phyloP scores from a whole-genome alignment of 441 rosid species.

The Mallotus japonicus region DNA sequence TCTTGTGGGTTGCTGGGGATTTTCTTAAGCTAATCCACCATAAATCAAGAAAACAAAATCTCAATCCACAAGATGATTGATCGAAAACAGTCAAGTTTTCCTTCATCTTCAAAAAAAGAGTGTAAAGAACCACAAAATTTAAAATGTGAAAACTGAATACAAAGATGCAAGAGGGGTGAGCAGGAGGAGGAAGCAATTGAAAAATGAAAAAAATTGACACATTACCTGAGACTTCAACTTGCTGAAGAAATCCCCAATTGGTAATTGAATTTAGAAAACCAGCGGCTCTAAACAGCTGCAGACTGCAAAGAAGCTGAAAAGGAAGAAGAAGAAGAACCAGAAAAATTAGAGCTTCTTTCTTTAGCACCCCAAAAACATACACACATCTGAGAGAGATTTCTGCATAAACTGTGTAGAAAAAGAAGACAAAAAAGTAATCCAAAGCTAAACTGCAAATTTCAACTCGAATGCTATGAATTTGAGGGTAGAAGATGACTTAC shows the following conservation, averaged over 20 bases:
- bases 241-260: constrained; percentile 11
- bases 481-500: constrained; percentile 6
- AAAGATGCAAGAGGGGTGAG: neutral
- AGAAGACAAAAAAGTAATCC: neutral
- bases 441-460: neutral
- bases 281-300: constrained; percentile 11
- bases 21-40: neutral
- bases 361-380: neutral
- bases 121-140: neutral
- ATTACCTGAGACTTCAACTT: constrained; percentile 24
- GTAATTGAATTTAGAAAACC: constrained; percentile 11
- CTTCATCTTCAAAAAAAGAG: neutral
- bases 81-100: neutral
- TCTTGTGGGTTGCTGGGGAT: neutral
- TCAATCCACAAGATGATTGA: neutral
- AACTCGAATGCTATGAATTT: constrained; percentile 3
- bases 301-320: neutral
- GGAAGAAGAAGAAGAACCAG: constrained; percentile 5
- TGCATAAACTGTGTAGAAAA: neutral
- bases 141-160: neutral
- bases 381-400: neutral
- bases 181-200: neutral
- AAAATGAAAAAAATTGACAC: neutral
- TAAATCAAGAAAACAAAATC: neutral
- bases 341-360: neutral